Evolutionary conservation across 2,329 filamentous ascomycete genomes (phyloP), one percentile per base, ranked within the genome.

Genomic region (Metarhizium guizhouense): DNA sequence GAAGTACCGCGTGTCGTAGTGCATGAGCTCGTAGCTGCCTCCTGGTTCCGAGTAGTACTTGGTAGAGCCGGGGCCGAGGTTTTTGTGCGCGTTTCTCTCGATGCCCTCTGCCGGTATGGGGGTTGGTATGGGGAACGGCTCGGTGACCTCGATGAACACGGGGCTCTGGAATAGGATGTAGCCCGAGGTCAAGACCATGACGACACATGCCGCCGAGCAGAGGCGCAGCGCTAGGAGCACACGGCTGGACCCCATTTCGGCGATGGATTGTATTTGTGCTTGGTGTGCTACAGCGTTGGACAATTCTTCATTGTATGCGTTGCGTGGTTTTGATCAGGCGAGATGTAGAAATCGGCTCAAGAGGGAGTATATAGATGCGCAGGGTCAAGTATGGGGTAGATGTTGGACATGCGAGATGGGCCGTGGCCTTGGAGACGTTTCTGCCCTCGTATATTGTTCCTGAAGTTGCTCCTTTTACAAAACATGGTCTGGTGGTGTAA

Each of bases 1-100:
- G 71, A 87, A 93, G 71, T 79, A 93, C 58, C 89, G 83, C 29
- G 67, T 69, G 69, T 93, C 88, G 70, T 93, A 93, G 72, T 93
- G 88, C 53, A 82, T 81, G 25, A 87, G 77, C 34, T 48, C 14
- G 25, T 48, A 48, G 45, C 45, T 48, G 20, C 45, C 45, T 2
- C 45, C 45, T 2, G 45, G 45, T 16, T 48, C 45, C 5, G 45
- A 29, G 18, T 30, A 48, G 45, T 48, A 48, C 14, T 48, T 48
- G 20, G 18, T 29, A 13, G 18, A 30, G n/a, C 45, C 45, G 5
- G 20, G 4, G 8, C 20, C 20, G 45, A 30, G 13, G 25, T 30
- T 30, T 2, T 30, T 30, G 45, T 48, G 45, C 13, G 45, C 45
- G 14, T 48, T 30, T 7, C 20, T 48, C 20, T 48, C 18, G 25